These are phyloP conservation scores for Linnemannia schmuckeri DNA, from an alignment of 192 early-diverging fungal species.

Conservation along the genomic window DNA sequence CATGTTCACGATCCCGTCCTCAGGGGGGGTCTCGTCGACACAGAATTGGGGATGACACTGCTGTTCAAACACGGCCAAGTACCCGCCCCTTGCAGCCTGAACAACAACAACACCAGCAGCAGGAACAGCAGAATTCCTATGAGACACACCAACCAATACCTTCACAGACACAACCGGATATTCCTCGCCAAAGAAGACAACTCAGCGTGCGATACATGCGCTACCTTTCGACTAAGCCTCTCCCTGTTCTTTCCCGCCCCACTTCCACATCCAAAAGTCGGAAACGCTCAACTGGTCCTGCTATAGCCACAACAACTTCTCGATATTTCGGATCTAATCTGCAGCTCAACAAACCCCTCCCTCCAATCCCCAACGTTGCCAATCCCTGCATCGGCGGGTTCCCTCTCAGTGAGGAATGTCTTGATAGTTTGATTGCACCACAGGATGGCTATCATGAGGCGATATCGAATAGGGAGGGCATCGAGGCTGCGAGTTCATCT, in stretches of 20 bases:
- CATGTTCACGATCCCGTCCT: neutral
- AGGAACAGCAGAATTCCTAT: neutral
- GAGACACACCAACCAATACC: neutral
- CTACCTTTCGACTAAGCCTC: neutral
- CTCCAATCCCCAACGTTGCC: neutral
- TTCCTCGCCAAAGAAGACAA: neutral
- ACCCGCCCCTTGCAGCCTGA: neutral
- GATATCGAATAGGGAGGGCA: neutral
- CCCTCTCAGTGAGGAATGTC: neutral
- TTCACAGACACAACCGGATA: neutral
- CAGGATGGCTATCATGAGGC: slow-evolving; percentile 6
- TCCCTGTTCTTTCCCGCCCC: neutral
- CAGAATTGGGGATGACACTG: neutral
- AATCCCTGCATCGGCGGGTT: neutral
- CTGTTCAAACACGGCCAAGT: neutral
- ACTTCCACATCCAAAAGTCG: neutral
- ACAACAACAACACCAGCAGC: slow-evolving; percentile 1
- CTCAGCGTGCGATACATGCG: neutral
- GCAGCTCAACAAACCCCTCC: slow-evolving; percentile 14
- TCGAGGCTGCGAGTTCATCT: neutral
- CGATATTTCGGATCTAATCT: neutral
- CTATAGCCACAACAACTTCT: neutral
- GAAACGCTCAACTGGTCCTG: neutral
- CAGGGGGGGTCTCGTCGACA: slow-evolving; percentile 3
- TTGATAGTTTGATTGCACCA: neutral